Evolutionary conservation across 139 green algal species (phyloP).

Genomic region (Desmodesmus armatus): DNA sequence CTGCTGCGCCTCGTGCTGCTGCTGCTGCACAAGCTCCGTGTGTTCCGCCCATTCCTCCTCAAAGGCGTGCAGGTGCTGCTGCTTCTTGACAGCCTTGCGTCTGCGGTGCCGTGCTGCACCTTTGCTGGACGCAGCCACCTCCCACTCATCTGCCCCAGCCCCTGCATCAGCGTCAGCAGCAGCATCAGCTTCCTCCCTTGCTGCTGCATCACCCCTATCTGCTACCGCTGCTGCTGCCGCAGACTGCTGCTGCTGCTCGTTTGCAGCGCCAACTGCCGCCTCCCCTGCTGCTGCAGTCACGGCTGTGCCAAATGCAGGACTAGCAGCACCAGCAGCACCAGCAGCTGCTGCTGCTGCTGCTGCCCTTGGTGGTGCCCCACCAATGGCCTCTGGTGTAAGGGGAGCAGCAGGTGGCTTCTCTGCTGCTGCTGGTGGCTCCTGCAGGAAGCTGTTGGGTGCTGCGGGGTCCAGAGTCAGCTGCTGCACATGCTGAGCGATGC

Average conservation of each 20-base stretch:
- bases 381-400: neutral
- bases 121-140: conserved; percentile 58
- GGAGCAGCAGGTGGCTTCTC: neutral
- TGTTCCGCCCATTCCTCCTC: conserved; percentile 46
- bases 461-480: conserved; percentile 50
- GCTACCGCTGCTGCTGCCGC: neutral
- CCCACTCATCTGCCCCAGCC: conserved; percentile 60
- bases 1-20: conserved; percentile 20
- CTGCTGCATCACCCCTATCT: neutral
- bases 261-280: neutral
- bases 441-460: neutral
- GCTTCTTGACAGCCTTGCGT: conserved; percentile 38
- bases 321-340: neutral
- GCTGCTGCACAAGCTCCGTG: conserved; percentile 19
- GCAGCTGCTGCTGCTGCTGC: conserved; percentile 36
- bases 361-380: conserved; percentile 2
- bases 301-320: neutral
- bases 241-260: neutral
- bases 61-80: conserved; percentile 46
- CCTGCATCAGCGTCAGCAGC: conserved; percentile 40
- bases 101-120: conserved; percentile 50
- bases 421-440: conserved; percentile 13
- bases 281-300: conserved; percentile 23
- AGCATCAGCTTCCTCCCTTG: neutral
- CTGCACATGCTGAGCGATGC: conserved; percentile 54